A percentile compares a stretch with the other conserved stretches of the same genome.
Conservation (phyloP, 768 basidiomycete species). For the Russula sp. region DNA sequence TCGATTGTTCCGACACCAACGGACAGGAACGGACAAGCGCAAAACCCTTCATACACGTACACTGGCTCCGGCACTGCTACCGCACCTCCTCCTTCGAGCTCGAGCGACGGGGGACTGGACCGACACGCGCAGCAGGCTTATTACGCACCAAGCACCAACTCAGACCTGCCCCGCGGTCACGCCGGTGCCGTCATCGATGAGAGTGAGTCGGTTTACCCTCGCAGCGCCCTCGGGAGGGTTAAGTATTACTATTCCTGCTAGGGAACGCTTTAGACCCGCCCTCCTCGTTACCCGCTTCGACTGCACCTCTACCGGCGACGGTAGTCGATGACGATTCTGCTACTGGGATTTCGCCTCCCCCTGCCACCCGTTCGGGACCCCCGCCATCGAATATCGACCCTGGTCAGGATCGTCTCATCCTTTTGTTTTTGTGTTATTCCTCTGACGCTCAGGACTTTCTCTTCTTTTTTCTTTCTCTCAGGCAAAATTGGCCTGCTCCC, state of each 20-base stretch:
- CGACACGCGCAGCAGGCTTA: slow-evolving; percentile 21
- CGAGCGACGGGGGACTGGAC: slow-evolving; percentile 1
- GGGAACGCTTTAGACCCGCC: neutral
- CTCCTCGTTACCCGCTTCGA: neutral
- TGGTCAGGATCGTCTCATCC: slow-evolving; percentile 3
- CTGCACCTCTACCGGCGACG: neutral
- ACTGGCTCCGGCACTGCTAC: neutral
- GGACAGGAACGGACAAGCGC: slow-evolving; percentile 10
- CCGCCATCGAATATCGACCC: slow-evolving; percentile 19
- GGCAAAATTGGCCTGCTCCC: slow-evolving; percentile 28
- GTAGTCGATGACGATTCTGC: neutral
- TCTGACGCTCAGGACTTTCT: neutral
- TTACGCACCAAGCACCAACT: slow-evolving; percentile 17
- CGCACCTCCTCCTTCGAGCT: neutral
- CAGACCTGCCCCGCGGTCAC: neutral
- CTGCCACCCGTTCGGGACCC: slow-evolving; percentile 10
- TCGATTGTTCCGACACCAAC: neutral
- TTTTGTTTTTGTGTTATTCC: neutral
- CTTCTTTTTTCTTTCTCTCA: neutral
- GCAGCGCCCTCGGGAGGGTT: too few species aligned
- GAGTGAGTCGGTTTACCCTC: neutral
- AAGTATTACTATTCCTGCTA: neutral
- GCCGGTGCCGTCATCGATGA: neutral
- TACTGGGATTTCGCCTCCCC: neutral
- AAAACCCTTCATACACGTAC: neutral